These are phyloP conservation scores for Asterophora lycoperdoides DNA, from an alignment of 768 basidiomycete genomes.

Conservation along the genomic window DNA sequence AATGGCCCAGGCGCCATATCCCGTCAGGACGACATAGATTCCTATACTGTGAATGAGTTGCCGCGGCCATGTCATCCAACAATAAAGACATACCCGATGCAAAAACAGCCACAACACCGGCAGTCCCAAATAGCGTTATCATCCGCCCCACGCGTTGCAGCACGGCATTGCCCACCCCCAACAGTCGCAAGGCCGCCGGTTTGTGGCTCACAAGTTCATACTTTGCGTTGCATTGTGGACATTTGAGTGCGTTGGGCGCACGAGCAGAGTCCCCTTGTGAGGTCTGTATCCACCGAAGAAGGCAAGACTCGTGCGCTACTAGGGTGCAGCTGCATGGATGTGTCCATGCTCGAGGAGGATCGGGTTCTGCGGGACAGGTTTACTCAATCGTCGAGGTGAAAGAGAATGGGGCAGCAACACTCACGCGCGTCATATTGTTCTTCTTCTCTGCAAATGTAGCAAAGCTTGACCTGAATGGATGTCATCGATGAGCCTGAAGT, in stretches of 20 bases:
- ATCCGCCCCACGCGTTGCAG: constrained; percentile 49
- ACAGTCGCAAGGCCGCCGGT: constrained; percentile 44
- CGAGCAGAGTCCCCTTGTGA: constrained; percentile 55
- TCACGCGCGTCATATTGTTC: constrained; percentile 47
- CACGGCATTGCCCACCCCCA: constrained; percentile 48
- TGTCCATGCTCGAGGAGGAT: constrained; percentile 59
- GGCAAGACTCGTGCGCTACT: constrained; percentile 74
- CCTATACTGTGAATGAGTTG: constrained; percentile 20
- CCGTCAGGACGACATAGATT: constrained; percentile 47
- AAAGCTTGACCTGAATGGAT: constrained; percentile 55
- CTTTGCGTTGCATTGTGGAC: constrained; percentile 66
- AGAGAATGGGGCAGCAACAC: constrained; percentile 10
- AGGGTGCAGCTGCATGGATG: constrained; percentile 82
- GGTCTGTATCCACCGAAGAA: constrained; percentile 75
- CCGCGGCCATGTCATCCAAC: background rate
- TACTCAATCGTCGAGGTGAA: background rate
- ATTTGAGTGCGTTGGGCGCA: constrained; percentile 66
- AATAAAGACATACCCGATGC: constrained; percentile 50
- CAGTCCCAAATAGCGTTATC: constrained; percentile 47
- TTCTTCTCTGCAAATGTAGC: constrained; percentile 79
- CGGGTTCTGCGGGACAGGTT: constrained; percentile 29
- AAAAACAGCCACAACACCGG: constrained; percentile 49
- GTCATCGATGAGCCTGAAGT: background rate
- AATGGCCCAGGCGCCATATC: constrained; percentile 72
- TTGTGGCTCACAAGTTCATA: constrained; percentile 69